Evolutionary conservation across 352 stramenopile genomes (phyloP), one percentile per base, ranked within the genome.

Genomic region (Phytopythium chamaehyphon): DNA sequence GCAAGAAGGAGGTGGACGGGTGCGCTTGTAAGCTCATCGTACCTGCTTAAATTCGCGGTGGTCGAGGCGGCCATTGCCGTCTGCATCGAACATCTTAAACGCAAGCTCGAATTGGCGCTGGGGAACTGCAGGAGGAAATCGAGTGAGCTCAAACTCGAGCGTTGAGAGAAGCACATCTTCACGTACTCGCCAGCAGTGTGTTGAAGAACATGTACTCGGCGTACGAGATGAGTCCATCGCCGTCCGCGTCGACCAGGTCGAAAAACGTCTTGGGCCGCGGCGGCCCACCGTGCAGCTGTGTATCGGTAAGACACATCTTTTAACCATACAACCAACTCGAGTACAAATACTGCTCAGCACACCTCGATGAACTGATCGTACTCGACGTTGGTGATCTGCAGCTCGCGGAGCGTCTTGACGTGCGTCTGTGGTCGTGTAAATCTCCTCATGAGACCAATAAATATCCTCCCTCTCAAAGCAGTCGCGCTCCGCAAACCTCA

Each of bases 131-230:
- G 18, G 21, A 33, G 1, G 2, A 45, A 58, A 35, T 7, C n/a
- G n/a, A 35, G 33, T 21, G 14, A 9, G 14, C 26, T 31, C 16
- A 9, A 3, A 16, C 50, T n/a, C 48, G 2, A 52, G 40, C 10
- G 6, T 16, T n/a, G 35, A 6, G 33, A 4, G 11, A 35, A 6
- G 23, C 14, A n/a, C 33, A 23, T 15, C 31, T 3, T 43, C 18
- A 82, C 82, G 57, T 69, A 93, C 83, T 93, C 21, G 78, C 68
- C 9, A 96, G 76, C 38, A 96, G 59, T 42, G 80, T 93, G 51
- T 87, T 86, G 66, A 95, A 94, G 60, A 95, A 90, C 72, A 93
- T 91, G 71, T 90, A 96, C 75, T 96, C 83, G 16, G 78, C 53
- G 61, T 93, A 96, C 52, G 78, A 91, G 53, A 96, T 95, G 24